Conservation (phyloP, 78 protist genomes). For the Blattamonas nauphoetae region DNA sequence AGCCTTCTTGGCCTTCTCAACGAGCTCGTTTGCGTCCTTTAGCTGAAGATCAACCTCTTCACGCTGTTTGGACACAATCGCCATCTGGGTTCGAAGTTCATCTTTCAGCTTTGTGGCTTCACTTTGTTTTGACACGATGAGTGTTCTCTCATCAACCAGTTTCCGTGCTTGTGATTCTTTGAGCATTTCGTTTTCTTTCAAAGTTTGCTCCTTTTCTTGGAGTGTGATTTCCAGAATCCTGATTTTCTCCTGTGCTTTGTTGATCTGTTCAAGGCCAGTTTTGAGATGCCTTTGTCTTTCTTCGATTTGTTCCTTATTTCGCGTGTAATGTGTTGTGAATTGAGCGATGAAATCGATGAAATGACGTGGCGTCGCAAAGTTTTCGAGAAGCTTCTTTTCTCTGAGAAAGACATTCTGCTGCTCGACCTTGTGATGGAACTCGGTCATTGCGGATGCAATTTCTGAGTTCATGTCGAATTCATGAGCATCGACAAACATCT, state of each 20-base stretch:
- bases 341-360: constrained; percentile 84
- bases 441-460: constrained; percentile 29
- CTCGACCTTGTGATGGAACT: constrained; percentile 57
- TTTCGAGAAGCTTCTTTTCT: constrained; percentile 50
- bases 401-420: constrained; percentile 38
- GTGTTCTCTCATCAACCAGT: not conserved
- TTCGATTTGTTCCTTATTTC: constrained; percentile 66
- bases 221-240: no score
- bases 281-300: constrained; percentile 82
- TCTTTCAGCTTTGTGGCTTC: not conserved
- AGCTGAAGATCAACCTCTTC: not conserved
- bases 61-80: not conserved
- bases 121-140: not conserved
- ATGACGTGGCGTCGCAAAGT: constrained; percentile 89
- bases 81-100: not conserved
- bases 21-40: not conserved
- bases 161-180: not conserved
- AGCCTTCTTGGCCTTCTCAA: not conserved
- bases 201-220: constrained; percentile 46
- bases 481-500: no score
- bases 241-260: constrained; percentile 62
- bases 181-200: not conserved
- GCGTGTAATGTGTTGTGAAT: constrained; percentile 49
- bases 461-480: not conserved
- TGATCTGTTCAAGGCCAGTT: constrained; percentile 70